phyloP scores from a whole-genome alignment of 352 stramenopile genomes.

The Pythium pyrilobum region DNA sequence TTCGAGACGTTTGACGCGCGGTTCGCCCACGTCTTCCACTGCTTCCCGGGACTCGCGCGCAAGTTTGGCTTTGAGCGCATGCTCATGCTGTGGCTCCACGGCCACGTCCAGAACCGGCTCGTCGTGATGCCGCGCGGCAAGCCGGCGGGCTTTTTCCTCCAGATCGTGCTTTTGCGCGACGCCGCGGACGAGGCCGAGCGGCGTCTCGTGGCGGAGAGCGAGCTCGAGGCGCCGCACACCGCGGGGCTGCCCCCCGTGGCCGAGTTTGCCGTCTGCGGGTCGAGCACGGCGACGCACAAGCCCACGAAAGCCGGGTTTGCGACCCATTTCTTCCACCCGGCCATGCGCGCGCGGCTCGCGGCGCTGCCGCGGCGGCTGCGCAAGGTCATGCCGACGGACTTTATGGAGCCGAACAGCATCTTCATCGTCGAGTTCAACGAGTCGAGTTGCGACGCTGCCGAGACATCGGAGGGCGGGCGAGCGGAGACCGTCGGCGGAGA shows the following conservation, averaged over 20 bases:
- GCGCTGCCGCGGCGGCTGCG: constrained; percentile 9
- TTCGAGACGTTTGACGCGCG: constrained; percentile 13
- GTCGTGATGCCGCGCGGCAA: constrained; percentile 50
- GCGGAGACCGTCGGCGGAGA: not conserved
- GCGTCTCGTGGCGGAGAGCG: not conserved
- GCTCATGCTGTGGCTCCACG: constrained; percentile 32
- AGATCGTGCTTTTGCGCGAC: constrained; percentile 37
- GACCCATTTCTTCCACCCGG: constrained; percentile 45
- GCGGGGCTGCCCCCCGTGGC: constrained; percentile 18
- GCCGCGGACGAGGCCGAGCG: not conserved
- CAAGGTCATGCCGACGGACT: constrained; percentile 17
- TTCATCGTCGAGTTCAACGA: constrained; percentile 16
- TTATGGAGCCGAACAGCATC: constrained; percentile 19
- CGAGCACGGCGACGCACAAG: constrained; percentile 22
- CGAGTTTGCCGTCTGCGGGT: constrained; percentile 43
- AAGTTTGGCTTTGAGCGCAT: constrained; percentile 18
- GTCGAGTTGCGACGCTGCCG: not conserved
- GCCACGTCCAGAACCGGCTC: constrained; percentile 33
- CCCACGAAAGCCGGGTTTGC: constrained; percentile 35
- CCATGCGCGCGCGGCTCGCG: constrained; percentile 29
- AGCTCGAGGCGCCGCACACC: not conserved
- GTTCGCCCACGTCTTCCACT: constrained; percentile 13
- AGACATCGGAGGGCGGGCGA: too few relatives aligned
- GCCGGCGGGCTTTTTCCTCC: constrained; percentile 43
- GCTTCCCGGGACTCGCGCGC: constrained; percentile 6